A percentile compares a stretch with the other conserved stretches of the same genome.
Evolutionary conservation across 805 yeast genomes (phyloP).

Genomic region (Tetrapisispora arboricola): DNA sequence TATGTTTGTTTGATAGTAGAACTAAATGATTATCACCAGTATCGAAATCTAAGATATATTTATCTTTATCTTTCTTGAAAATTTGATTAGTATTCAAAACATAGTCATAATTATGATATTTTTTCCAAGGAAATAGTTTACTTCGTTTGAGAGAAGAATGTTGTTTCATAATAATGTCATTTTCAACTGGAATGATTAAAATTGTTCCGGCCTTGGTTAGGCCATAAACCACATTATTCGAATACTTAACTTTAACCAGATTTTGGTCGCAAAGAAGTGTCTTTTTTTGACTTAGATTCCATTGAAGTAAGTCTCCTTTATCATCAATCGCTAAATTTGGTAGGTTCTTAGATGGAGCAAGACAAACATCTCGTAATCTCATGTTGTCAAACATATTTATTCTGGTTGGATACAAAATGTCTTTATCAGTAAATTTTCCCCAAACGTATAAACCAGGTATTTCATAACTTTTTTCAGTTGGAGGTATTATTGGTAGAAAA

Average conservation of each 20-base stretch:
- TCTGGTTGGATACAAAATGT: constrained; percentile 46
- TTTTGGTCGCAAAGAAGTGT: constrained; percentile 39
- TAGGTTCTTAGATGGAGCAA: constrained; percentile 31
- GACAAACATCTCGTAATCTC: constrained; percentile 44
- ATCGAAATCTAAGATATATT: constrained; percentile 37
- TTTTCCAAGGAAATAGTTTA: constrained; percentile 19
- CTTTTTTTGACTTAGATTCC: constrained; percentile 34
- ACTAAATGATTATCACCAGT: constrained; percentile 64
- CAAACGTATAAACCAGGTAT: constrained; percentile 54
- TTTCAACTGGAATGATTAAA: constrained; percentile 26
- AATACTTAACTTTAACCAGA: constrained; percentile 35
- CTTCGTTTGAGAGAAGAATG: constrained; percentile 10
- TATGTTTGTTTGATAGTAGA: constrained; percentile 48
- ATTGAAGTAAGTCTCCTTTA: constrained; percentile 65
- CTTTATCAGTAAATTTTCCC: constrained; percentile 30
- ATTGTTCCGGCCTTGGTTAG: constrained; percentile 31
- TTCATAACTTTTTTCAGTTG: constrained; percentile 28
- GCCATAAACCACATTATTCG: constrained; percentile 46
- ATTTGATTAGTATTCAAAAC: constrained; percentile 14
- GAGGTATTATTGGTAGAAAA: constrained; percentile 27
- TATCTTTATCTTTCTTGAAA: constrained; percentile 37
- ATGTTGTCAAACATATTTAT: constrained; percentile 53
- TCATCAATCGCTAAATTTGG: constrained; percentile 48
- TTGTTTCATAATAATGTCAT: not conserved
- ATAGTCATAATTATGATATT: constrained; percentile 12